Evolutionary conservation across 1,284 basidiomycete species (phyloP).

Genomic region (Pseudozyma thailandica): DNA sequence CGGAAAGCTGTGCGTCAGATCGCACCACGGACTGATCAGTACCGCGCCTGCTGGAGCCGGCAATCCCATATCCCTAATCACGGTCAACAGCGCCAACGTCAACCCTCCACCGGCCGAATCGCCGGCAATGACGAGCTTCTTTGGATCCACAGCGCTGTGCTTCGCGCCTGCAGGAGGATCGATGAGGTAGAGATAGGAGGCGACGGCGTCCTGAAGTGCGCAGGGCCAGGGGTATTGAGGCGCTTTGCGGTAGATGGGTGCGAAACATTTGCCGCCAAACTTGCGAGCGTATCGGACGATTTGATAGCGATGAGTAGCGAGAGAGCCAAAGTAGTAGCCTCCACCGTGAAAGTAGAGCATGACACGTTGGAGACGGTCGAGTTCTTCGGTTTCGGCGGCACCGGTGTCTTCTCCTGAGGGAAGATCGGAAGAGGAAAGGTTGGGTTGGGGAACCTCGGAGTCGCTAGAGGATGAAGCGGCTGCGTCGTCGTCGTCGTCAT

Average conservation of each 20-base stretch:
- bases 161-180: constrained; percentile 77
- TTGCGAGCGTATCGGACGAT: constrained; percentile 69
- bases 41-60: constrained; percentile 77
- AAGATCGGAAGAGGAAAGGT: constrained; percentile 50
- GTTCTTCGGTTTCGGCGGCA: constrained; percentile 49
- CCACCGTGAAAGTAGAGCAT: constrained; percentile 66
- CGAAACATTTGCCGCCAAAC: constrained; percentile 69
- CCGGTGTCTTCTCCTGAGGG: constrained; percentile 18
- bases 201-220: constrained; percentile 85
- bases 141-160: constrained; percentile 78
- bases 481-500: constrained; percentile 1
- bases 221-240: constrained; percentile 83
- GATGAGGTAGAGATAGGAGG: constrained; percentile 81
- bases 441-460: constrained; percentile 8
- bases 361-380: constrained; percentile 59
- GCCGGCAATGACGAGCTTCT: constrained; percentile 82
- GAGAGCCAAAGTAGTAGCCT: constrained; percentile 72
- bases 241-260: constrained; percentile 67
- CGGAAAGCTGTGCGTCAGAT: constrained; percentile 93
- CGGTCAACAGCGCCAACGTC: constrained; percentile 83
- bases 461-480: constrained; percentile 8
- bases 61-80: constrained; percentile 86
- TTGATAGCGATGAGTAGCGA: constrained; percentile 71
- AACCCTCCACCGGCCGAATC: constrained; percentile 95
- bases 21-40: constrained; percentile 76